Conservation (phyloP, 257 asterid species). For the Solanum bukasovii region DNA sequence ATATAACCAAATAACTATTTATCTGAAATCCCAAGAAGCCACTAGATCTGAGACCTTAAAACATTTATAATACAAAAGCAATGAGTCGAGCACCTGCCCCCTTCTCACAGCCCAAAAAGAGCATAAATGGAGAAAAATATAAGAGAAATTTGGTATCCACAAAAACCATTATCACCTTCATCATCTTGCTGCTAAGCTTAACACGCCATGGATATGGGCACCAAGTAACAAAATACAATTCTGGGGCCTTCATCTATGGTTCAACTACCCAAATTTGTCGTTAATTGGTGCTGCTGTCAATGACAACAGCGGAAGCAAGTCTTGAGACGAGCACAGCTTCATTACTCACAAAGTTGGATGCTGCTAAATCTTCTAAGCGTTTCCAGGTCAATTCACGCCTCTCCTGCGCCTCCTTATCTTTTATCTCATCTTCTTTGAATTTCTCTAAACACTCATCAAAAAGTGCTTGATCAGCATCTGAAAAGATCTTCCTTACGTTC, state of each 20-base stretch:
- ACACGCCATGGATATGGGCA: not conserved
- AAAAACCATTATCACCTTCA: not conserved
- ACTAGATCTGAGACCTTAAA: not conserved
- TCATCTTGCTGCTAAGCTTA: not conserved
- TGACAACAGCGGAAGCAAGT: slow-evolving; percentile 38
- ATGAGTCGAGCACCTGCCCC: not conserved
- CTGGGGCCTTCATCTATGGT: slow-evolving; percentile 2
- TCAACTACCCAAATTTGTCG: slow-evolving; percentile 22
- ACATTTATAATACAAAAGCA: not conserved
- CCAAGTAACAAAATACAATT: slow-evolving; percentile 6
- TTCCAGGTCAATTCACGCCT: slow-evolving; percentile 42
- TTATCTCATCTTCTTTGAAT: slow-evolving; percentile 34
- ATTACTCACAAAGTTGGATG: slow-evolving; percentile 15
- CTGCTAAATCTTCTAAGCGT: slow-evolving; percentile 35
- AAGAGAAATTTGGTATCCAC: slow-evolving; percentile 2
- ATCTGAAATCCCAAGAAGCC: not conserved
- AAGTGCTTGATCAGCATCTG: slow-evolving; percentile 36
- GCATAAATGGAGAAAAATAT: not conserved
- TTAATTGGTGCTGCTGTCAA: slow-evolving; percentile 20
- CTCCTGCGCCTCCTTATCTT: slow-evolving; percentile 28
- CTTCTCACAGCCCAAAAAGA: not conserved
- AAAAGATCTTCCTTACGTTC: slow-evolving; percentile 43
- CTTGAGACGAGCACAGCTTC: slow-evolving; percentile 38
- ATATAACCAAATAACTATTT: not conserved
- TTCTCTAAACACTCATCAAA: slow-evolving; percentile 40